phyloP scores from a whole-genome alignment of 192 early-diverging fungal species.

The Coemansia furcata region DNA sequence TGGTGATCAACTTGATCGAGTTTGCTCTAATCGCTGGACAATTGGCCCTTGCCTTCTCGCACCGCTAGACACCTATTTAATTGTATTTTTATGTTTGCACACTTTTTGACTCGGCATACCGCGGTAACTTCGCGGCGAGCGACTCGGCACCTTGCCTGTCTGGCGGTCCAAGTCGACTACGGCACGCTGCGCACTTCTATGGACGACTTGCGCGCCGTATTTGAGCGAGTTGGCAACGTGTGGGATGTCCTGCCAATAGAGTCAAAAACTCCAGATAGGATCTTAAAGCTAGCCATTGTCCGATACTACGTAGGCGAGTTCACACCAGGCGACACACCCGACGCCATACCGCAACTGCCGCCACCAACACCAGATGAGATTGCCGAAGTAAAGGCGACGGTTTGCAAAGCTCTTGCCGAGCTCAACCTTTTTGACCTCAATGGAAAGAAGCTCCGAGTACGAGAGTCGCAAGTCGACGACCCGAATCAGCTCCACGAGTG shows the following conservation, averaged over 20 bases:
- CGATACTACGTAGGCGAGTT: slow-evolving; percentile 39
- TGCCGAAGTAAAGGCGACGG: not conserved
- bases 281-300: slow-evolving; percentile 26
- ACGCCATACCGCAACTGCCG: slow-evolving; percentile 22
- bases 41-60: not conserved
- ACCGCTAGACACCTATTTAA: not conserved
- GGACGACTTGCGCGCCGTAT: slow-evolving; percentile 19
- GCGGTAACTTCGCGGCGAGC: not conserved
- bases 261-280: slow-evolving; percentile 12
- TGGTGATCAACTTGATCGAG: not conserved
- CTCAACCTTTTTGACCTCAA: slow-evolving; percentile 27
- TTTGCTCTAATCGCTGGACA: not conserved
- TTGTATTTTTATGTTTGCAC: not conserved
- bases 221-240: slow-evolving; percentile 38
- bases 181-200: slow-evolving; percentile 18
- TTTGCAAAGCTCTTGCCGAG: slow-evolving; percentile 9
- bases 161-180: slow-evolving; percentile 33
- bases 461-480: not conserved
- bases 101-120: slow-evolving; percentile 6
- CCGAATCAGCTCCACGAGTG: slow-evolving; percentile 43
- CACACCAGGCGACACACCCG: slow-evolving; percentile 14
- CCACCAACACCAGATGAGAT: slow-evolving; percentile 26
- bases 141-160: slow-evolving; percentile 29
- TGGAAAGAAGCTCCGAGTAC: slow-evolving; percentile 18
- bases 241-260: slow-evolving; percentile 40